Conservation (phyloP, 352 stramenopile species). For the Phytophthora pisi region DNA sequence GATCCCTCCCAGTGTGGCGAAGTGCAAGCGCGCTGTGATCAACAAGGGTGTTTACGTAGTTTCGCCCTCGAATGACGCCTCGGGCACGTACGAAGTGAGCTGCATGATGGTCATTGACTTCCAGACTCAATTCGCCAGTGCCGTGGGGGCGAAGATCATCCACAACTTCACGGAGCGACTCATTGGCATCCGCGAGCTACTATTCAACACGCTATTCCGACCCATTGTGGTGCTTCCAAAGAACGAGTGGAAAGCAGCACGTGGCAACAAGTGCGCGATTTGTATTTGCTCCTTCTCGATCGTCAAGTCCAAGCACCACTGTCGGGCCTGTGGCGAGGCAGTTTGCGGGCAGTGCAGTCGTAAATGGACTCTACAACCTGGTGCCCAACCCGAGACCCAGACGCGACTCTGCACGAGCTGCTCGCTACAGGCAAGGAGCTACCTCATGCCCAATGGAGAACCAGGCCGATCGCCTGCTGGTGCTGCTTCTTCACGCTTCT, state of each 20-base stretch:
- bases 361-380: slow-evolving; percentile 81
- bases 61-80: slow-evolving; percentile 36
- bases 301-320: slow-evolving; percentile 80
- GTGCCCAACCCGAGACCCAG: slow-evolving; percentile 59
- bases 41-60: slow-evolving; percentile 85
- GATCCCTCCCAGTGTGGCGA: slow-evolving; percentile 80
- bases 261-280: slow-evolving; percentile 65
- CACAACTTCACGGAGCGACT: slow-evolving; percentile 80
- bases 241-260: slow-evolving; percentile 64
- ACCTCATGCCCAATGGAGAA: slow-evolving; percentile 46
- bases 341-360: slow-evolving; percentile 85
- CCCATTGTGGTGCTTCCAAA: slow-evolving; percentile 66
- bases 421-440: slow-evolving; percentile 75
- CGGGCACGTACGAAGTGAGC: slow-evolving; percentile 74
- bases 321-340: slow-evolving; percentile 78
- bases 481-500: slow-evolving; percentile 35
- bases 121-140: slow-evolving; percentile 74
- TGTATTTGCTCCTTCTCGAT: slow-evolving; percentile 77
- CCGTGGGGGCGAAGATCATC: slow-evolving; percentile 70
- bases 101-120: slow-evolving; percentile 89
- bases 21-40: slow-evolving; percentile 86
- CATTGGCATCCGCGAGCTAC: slow-evolving; percentile 79
- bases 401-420: slow-evolving; percentile 82
- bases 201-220: slow-evolving; percentile 87
- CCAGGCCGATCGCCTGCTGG: slow-evolving; percentile 37